These are phyloP conservation scores for Sanchytrium tribonematis DNA, from an alignment of 371 early-diverging fungal genomes.

Conservation along the genomic window DNA sequence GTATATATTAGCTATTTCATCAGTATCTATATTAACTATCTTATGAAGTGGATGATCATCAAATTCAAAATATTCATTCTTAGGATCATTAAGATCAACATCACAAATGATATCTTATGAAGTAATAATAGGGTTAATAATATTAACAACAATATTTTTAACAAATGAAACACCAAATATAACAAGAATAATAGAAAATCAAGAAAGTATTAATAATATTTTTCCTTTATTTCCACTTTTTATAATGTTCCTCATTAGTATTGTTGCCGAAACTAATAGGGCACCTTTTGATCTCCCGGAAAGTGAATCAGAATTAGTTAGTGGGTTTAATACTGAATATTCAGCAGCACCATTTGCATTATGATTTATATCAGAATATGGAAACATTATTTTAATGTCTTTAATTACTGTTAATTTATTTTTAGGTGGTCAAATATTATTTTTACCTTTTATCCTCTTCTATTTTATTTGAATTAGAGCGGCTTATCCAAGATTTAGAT, in stretches of 20 bases:
- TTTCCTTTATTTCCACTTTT: constrained; percentile 15
- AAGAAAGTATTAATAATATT: constrained; percentile 14
- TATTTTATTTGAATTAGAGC: neutral
- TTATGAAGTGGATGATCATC: neutral
- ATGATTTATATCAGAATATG: constrained; percentile 20
- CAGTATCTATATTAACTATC: constrained; percentile 16
- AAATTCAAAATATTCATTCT: constrained; percentile 17
- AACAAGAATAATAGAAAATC: constrained; percentile 15
- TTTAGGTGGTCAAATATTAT: constrained; percentile 9
- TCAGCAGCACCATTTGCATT: constrained; percentile 16
- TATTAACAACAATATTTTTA: constrained; percentile 16
- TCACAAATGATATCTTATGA: constrained; percentile 20
- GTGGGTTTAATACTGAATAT: constrained; percentile 20
- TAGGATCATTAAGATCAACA: constrained; percentile 16
- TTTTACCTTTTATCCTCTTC: neutral
- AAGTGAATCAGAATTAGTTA: constrained; percentile 18
- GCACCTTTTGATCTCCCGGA: constrained; percentile 20
- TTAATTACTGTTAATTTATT: constrained; percentile 18
- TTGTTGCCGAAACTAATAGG: constrained; percentile 20
- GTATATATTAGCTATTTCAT: constrained; percentile 14
- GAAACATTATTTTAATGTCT: constrained; percentile 14
- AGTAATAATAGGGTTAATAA: constrained; percentile 15
- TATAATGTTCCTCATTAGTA: constrained; percentile 16
- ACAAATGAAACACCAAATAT: constrained; percentile 16
- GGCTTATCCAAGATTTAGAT: neutral